Evolutionary conservation across 2,329 filamentous ascomycete species (phyloP).

Genomic region (Pseudocercospora pini-densiflorae): DNA sequence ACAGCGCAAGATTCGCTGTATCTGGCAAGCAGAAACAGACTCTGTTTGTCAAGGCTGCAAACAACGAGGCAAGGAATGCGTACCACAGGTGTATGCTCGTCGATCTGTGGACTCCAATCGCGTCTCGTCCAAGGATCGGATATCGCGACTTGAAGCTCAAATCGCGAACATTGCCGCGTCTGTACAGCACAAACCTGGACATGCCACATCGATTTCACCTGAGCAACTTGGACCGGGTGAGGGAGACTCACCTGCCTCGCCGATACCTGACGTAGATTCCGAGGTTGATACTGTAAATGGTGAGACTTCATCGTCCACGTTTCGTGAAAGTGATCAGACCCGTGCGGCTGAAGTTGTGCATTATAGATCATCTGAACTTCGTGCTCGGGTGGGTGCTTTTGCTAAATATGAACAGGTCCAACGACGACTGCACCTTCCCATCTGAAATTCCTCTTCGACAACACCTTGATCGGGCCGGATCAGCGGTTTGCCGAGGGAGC

Average conservation of each 20-base stretch:
- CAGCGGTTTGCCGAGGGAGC: conserved; percentile 13
- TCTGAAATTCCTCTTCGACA: conserved; percentile 39
- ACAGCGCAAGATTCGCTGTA: conserved; percentile 40
- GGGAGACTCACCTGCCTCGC: not conserved
- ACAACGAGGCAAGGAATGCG: conserved; percentile 14
- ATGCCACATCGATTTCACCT: conserved; percentile 1
- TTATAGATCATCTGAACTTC: not conserved
- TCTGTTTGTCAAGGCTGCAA: conserved; percentile 29
- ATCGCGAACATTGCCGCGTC: conserved; percentile 21
- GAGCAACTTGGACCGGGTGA: not conserved
- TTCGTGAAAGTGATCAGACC: too few species aligned
- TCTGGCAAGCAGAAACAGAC: conserved; percentile 30
- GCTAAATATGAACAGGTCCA: conserved; percentile 17
- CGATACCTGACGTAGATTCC: conserved; percentile 9
- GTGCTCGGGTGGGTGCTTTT: not conserved
- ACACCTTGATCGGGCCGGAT: conserved; percentile 34
- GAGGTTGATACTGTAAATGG: conserved; percentile 5
- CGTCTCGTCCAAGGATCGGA: conserved; percentile 24
- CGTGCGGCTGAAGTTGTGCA: not conserved
- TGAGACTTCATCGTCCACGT: not conserved
- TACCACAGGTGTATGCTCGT: conserved; percentile 21
- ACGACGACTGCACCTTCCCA: conserved; percentile 35
- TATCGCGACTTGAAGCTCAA: conserved; percentile 24
- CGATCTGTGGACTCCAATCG: conserved; percentile 11
- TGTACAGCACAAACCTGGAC: conserved; percentile 10